phyloP scores from a whole-genome alignment of 2,329 filamentous ascomycete genomes.

The Epichloe elymi region DNA sequence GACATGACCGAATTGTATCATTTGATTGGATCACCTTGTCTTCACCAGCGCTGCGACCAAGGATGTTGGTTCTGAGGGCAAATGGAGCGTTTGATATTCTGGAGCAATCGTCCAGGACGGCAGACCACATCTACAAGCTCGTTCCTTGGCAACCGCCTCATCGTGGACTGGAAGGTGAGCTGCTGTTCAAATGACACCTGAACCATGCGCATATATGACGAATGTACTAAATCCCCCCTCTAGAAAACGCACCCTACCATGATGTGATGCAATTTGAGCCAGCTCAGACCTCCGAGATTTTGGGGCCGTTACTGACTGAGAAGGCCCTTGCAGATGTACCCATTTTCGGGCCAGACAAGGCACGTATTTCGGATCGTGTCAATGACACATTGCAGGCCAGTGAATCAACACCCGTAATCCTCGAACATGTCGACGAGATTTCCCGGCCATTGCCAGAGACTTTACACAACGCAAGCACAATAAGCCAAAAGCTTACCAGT shows the following conservation, averaged over 20 bases:
- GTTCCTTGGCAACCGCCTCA: slow-evolving; percentile 48
- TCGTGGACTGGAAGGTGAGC: slow-evolving; percentile 39
- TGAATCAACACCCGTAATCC: slow-evolving; percentile 18
- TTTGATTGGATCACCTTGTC: slow-evolving; percentile 54
- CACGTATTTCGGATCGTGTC: slow-evolving; percentile 27
- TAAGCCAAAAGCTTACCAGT: slow-evolving; percentile 35
- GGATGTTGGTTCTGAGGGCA: slow-evolving; percentile 45
- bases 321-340: slow-evolving; percentile 39
- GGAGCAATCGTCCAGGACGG: slow-evolving; percentile 45
- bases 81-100: slow-evolving; percentile 50
- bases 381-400: slow-evolving; percentile 26
- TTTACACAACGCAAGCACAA: slow-evolving; percentile 27
- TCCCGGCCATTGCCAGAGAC: slow-evolving; percentile 24
- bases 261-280: slow-evolving; percentile 45
- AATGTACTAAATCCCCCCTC: slow-evolving; percentile 7
- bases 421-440: slow-evolving; percentile 25
- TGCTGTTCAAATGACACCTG: neutral
- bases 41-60: slow-evolving; percentile 40
- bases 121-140: slow-evolving; percentile 45
- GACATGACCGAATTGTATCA: slow-evolving; percentile 49
- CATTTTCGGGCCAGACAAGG: slow-evolving; percentile 42
- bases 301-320: slow-evolving; percentile 41
- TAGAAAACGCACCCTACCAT: slow-evolving; percentile 39
- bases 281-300: slow-evolving; percentile 36
- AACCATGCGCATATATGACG: too few species aligned